Base-by-base conservation (phyloP, 129 eudicot genomes). In the Calendula officinalis region DNA sequence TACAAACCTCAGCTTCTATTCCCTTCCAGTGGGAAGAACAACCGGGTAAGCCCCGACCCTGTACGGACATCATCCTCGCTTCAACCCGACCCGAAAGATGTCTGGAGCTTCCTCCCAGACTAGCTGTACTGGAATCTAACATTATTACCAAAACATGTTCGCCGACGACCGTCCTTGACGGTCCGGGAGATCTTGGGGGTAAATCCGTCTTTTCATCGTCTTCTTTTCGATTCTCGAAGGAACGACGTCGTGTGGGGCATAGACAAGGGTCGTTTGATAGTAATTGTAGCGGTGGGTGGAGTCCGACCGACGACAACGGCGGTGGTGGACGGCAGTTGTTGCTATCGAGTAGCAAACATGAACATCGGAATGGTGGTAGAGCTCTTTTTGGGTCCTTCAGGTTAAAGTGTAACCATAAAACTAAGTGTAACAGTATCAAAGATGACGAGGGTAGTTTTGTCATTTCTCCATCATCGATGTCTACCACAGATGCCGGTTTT, bases 11-110 rank as follows among this genome's bases (percentile, higher is more conserved):
- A 35, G 98, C 90, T 11, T 80, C 98, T 30, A 83, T 91, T 7
- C 98, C 98, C 4, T 87, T 91, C 78, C 81, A 50, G 8, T 91
- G 98, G 98, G 98, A 91, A 52, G 88, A 91, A 53, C 75, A 91
- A 49, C 98, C 98, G 4, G 98, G 98, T 0, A 91, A 87, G 55
- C 98, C 98, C 61, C 67, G 83, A 17, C 86, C 88, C 37, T 82
- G 85, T 67, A 77, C 87, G 7, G 75, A 78, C 64, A 51, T 79
- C 16, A 74, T 81, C 64, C 2, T 80, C 33, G 16, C 52, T 45
- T 57, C 38, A 46, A 57, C 57, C 48, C 40, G 13, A 49, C 56
- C 43, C 64, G 34, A 15, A 63, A 77, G 60, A 55, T 60, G 40
- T 77, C 61, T 84, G 39, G 86, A 91, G 8, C 81, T 74, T 5